Evolutionary conservation across 768 basidiomycete species (phyloP).

Genomic region (Trametes cingulata): DNA sequence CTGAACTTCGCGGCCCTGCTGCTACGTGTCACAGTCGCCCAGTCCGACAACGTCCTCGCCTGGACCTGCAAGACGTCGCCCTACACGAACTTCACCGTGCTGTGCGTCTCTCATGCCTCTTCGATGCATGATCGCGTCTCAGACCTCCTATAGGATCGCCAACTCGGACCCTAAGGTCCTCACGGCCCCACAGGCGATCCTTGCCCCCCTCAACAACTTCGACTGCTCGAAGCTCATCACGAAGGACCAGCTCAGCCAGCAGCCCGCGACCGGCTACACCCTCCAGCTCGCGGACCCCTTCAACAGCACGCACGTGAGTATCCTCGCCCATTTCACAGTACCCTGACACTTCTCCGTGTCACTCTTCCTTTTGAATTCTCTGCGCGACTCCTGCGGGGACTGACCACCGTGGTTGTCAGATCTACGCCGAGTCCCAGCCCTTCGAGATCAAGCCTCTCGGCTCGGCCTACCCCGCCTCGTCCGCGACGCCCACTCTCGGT

Average conservation of each 20-base stretch:
- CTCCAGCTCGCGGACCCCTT: slow-evolving; percentile 50
- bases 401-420: slow-evolving; percentile 34
- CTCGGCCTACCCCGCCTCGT: slow-evolving; percentile 50
- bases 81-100: slow-evolving; percentile 47
- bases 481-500: slow-evolving; percentile 33
- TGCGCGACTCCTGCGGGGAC: background rate
- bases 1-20: background rate
- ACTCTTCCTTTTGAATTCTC: background rate
- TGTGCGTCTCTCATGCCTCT: slow-evolving; percentile 40
- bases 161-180: slow-evolving; percentile 46
- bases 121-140: slow-evolving; percentile 14
- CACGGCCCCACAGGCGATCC: slow-evolving; percentile 43
- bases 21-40: slow-evolving; percentile 45
- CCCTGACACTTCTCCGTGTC: background rate
- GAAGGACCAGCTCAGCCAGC: slow-evolving; percentile 42
- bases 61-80: slow-evolving; percentile 56
- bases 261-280: slow-evolving; percentile 48
- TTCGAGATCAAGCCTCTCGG: slow-evolving; percentile 66
- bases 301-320: slow-evolving; percentile 56
- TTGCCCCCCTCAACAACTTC: slow-evolving; percentile 53
- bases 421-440: slow-evolving; percentile 53
- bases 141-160: slow-evolving; percentile 39
- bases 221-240: slow-evolving; percentile 60
- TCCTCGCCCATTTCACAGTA: background rate
- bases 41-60: slow-evolving; percentile 53